phyloP scores from a whole-genome alignment of 495 filamentous ascomycete genomes.

The Penicillium robsamsonii region DNA sequence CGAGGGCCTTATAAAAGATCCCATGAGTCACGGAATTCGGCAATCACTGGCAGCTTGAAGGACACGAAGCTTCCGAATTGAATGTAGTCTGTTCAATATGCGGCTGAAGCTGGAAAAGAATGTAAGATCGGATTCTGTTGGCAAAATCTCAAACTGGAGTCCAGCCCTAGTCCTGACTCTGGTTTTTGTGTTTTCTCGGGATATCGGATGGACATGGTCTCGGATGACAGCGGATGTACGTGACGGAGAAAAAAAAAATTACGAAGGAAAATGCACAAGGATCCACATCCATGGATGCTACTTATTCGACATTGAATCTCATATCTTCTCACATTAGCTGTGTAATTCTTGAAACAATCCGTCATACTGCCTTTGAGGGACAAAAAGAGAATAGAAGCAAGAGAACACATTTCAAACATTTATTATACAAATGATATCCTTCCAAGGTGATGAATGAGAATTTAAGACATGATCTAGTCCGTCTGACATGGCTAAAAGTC shows the following conservation, averaged over 20 bases:
- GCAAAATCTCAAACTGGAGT: too few relatives aligned
- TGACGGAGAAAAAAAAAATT: neutral
- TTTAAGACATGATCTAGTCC: too few relatives aligned
- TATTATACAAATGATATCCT: too few relatives aligned
- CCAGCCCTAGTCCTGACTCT: neutral
- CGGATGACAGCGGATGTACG: slow-evolving; percentile 7
- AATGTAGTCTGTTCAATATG: neutral
- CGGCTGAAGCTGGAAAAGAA: neutral
- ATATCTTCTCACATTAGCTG: neutral
- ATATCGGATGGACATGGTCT: neutral
- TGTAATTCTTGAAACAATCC: neutral
- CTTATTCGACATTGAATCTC: neutral
- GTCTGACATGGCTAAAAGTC: neutral
- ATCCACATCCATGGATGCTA: neutral
- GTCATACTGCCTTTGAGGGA: too few relatives aligned
- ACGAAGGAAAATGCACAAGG: neutral
- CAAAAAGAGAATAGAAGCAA: too few relatives aligned
- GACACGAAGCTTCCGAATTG: neutral
- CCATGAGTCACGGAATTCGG: neutral
- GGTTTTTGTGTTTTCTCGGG: neutral
- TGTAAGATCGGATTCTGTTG: neutral
- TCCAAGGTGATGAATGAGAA: too few relatives aligned
- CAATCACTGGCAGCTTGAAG: neutral
- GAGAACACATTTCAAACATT: too few relatives aligned
- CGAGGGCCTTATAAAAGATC: neutral